phyloP scores from a whole-genome alignment of 2,329 filamentous ascomycete genomes.

The Fusarium nygamai region DNA sequence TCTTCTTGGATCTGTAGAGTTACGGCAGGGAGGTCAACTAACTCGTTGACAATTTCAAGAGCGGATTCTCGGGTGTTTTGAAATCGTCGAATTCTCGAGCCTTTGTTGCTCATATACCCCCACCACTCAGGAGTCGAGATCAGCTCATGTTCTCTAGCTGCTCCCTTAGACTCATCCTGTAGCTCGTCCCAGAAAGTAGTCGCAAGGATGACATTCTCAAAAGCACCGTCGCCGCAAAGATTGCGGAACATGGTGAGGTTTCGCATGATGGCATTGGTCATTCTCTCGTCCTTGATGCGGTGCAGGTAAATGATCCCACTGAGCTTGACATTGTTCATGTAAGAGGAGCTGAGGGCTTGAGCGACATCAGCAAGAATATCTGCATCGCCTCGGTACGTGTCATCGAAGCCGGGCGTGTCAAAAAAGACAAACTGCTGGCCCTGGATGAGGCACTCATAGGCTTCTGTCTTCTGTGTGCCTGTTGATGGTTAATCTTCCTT shows the following conservation, averaged over 20 bases:
- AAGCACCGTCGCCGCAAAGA: not conserved
- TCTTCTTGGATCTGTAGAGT: not conserved
- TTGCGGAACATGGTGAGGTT: not conserved
- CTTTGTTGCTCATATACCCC: not conserved
- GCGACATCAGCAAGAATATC: conserved; percentile 14
- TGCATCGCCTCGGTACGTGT: conserved; percentile 2
- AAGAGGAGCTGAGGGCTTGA: not conserved
- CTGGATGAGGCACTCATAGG: not conserved
- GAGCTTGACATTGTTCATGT: not conserved
- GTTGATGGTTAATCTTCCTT: not conserved
- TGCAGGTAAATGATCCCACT: conserved; percentile 8
- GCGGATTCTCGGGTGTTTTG: not conserved
- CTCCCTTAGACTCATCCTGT: not conserved
- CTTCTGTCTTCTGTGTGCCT: not conserved
- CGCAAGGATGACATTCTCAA: not conserved
- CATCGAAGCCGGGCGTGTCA: conserved; percentile 29
- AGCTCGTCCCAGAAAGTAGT: conserved; percentile 10
- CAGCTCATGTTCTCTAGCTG: not conserved
- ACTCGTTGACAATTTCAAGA: not conserved
- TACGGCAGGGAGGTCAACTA: not conserved
- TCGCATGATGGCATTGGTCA: not conserved
- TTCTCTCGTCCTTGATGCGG: not conserved
- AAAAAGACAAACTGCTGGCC: not conserved
- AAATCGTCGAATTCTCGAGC: not conserved
- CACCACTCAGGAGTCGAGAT: not conserved